These are phyloP conservation scores for Mrakia frigida DNA, from an alignment of 768 basidiomycete species.

Conservation along the genomic window DNA sequence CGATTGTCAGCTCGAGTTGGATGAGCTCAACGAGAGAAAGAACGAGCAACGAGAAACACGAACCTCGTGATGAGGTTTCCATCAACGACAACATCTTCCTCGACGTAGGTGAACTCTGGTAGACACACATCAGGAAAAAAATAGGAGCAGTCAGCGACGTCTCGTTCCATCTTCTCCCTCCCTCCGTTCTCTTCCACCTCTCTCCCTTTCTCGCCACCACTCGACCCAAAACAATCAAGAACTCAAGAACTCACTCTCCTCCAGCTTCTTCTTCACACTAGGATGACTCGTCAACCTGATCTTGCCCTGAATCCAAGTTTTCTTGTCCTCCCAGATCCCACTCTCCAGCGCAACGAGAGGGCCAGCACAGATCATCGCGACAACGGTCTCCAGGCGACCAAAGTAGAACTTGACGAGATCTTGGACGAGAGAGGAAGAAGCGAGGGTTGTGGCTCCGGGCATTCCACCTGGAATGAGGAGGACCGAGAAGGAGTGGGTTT, in stretches of 20 bases:
- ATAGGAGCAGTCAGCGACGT: neutral
- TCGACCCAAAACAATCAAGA: too few species aligned
- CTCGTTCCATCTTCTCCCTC: neutral
- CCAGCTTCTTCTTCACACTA: slow-evolving; percentile 21
- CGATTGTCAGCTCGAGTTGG: neutral
- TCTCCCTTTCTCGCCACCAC: too few species aligned
- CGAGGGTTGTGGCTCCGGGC: slow-evolving; percentile 22
- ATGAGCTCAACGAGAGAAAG: neutral
- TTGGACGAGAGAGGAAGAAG: neutral
- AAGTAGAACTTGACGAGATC: slow-evolving; percentile 7
- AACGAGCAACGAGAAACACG: neutral
- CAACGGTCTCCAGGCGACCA: neutral
- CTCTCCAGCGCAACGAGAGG: slow-evolving; percentile 11
- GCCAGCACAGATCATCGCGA: slow-evolving; percentile 22
- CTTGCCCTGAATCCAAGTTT: slow-evolving; percentile 26
- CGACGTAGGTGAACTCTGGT: slow-evolving; percentile 7
- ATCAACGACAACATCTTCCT: slow-evolving; percentile 19
- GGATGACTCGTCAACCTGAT: slow-evolving; percentile 27
- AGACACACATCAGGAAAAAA: too few species aligned
- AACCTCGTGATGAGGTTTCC: slow-evolving; percentile 18
- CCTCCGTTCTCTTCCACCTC: neutral
- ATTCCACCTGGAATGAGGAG: slow-evolving; percentile 28
- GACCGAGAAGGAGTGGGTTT: neutral
- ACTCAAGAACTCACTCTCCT: neutral
- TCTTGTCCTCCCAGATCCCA: neutral